Base-by-base conservation (phyloP, 2,329 filamentous ascomycete genomes). In the Trichoderma gracile region DNA sequence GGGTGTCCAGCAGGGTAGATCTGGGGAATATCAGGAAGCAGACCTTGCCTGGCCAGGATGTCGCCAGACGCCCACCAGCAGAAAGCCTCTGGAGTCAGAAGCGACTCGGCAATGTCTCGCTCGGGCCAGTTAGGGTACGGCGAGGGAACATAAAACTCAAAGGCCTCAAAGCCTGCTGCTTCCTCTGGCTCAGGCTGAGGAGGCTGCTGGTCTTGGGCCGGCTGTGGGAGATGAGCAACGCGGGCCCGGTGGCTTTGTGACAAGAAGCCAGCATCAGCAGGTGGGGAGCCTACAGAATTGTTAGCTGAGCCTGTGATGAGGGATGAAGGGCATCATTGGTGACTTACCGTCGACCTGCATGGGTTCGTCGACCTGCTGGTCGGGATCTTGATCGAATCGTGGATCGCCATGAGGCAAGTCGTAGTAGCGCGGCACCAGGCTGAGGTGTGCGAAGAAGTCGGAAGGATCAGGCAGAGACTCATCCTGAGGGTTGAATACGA, bases 181-280 rank as follows among this genome's bases (percentile, higher is more conserved):
- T 17, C 27, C 4, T 1, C 49, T 52, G 49, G n/a, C n/a, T 27
- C 23, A 3, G 27, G 27, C 17, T 15, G 5, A n/a, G 19, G 15
- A 6, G 59, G 49, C 5, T 38, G 33, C 30, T 27, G 49, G 5
- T 10, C 17, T n/a, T 15, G 9, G 17, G 19, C 19, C 2, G 59
- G 59, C 5, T 42, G 59, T 40, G 60, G 60, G 9, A 63, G 23
- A 49, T 63, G 50, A 10, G 42, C 60, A 17, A 63, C 60, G 19
- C 43, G 60, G 5, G 60, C 60, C 30, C n/a, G 47, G 21, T 25
- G 58, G n/a, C 33, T 9, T 15, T 8, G 21, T 9, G 33, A 21
- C n/a, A 21, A 46, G 15, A 19, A 2, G 19, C 40, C 54, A 12
- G 40, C 6, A 57, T 21, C 40, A 57, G 54, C 6, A 12, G 7